Evolutionary conservation across 1,284 basidiomycete species (phyloP).

Genomic region (Cryptococcus neoformans): DNA sequence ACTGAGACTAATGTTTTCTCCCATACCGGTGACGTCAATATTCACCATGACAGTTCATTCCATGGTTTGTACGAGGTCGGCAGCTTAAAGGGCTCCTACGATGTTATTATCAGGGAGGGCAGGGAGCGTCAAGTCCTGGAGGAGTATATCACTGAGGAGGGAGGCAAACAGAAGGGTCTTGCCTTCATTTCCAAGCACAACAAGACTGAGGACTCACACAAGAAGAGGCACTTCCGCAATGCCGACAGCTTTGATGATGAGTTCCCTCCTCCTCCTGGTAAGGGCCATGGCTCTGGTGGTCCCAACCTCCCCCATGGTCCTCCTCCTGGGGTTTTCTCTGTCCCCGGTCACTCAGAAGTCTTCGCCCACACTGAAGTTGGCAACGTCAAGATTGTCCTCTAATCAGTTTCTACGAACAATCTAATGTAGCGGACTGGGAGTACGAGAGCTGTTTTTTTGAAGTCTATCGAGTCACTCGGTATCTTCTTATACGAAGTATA

Average conservation of each 20-base stretch:
- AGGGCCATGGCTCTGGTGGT: conserved; percentile 8
- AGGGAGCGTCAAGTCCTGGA: conserved; percentile 20
- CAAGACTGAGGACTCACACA: neutral
- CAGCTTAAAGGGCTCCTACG: conserved; percentile 18
- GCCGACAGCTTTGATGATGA: conserved; percentile 1
- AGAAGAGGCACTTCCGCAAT: neutral
- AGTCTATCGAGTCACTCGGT: no score
- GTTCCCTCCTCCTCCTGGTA: conserved; percentile 9
- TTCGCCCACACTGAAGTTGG: conserved; percentile 29
- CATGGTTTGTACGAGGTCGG: conserved; percentile 27
- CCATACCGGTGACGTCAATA: conserved; percentile 44
- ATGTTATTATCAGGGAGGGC: conserved; percentile 10
- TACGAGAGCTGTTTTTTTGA: no score
- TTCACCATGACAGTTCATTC: conserved; percentile 20
- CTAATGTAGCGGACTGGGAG: no score
- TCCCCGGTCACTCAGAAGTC: conserved; percentile 21
- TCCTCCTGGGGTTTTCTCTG: conserved; percentile 6
- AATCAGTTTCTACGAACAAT: neutral
- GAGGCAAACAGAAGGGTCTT: conserved; percentile 23
- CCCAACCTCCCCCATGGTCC: conserved; percentile 12
- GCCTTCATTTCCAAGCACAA: conserved; percentile 10
- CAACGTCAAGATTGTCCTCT: conserved; percentile 21
- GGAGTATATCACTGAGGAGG: conserved; percentile 16
- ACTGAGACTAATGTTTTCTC: conserved; percentile 40
- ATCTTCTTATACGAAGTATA: no score